Conservation (phyloP, 768 basidiomycete species). For the Tephrocybe sp. region DNA sequence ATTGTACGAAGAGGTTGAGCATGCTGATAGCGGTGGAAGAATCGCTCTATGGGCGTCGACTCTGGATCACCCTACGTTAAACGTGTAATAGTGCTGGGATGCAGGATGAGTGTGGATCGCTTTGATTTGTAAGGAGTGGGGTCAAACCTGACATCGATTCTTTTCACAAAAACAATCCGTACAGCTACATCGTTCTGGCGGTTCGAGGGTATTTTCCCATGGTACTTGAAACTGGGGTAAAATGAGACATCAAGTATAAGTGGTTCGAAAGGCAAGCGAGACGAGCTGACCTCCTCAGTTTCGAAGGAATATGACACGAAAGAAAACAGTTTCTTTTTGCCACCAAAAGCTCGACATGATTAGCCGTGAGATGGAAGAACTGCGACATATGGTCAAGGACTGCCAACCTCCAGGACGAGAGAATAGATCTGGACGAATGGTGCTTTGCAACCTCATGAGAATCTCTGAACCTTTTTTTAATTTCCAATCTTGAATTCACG, state of each 20-base stretch:
- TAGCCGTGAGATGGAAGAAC: neutral
- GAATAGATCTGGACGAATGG: conserved; percentile 21
- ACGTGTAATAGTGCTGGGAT: conserved; percentile 10
- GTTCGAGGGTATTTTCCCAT: conserved; percentile 14
- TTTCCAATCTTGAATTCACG: conserved; percentile 20
- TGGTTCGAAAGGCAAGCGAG: neutral
- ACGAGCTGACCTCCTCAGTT: conserved; percentile 17
- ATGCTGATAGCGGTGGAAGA: conserved; percentile 25
- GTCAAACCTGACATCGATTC: conserved; percentile 20
- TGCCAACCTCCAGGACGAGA: conserved; percentile 23
- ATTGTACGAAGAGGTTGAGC: conserved; percentile 32
- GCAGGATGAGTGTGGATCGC: neutral
- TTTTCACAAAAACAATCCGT: conserved; percentile 22
- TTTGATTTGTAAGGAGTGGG: neutral
- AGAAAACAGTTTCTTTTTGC: conserved; percentile 31
- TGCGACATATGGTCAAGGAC: neutral
- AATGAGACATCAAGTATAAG: neutral
- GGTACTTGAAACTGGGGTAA: conserved; percentile 19
- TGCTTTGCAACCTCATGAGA: conserved; percentile 26
- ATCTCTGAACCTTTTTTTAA: conserved; percentile 27
- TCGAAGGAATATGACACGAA: conserved; percentile 17
- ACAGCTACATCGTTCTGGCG: conserved; percentile 18
- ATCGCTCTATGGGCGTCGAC: conserved; percentile 16
- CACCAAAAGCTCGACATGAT: conserved; percentile 26
- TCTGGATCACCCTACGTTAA: conserved; percentile 13